These are phyloP conservation scores for Striga hermonthica DNA, from an alignment of 305 asterid genomes.

Conservation along the genomic window DNA sequence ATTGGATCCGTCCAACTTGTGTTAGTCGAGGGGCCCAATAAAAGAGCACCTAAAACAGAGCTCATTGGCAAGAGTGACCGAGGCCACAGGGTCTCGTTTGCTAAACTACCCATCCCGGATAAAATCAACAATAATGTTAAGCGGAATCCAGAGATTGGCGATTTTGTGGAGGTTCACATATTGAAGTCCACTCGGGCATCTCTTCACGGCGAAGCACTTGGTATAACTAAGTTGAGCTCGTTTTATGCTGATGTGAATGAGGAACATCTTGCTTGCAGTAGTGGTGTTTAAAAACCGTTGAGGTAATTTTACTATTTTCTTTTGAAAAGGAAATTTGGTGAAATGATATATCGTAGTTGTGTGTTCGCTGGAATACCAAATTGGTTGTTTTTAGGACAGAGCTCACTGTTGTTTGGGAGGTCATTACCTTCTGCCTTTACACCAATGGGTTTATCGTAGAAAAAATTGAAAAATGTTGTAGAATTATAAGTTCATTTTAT, in stretches of 20 bases:
- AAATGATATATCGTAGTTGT: no score
- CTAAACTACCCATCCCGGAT: constrained; percentile 55
- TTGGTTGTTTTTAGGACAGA: no score
- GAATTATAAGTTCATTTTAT: no score
- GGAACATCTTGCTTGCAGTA: constrained; percentile 46
- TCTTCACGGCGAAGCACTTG: constrained; percentile 76
- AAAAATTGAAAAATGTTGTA: no score
- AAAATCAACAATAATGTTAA: constrained; percentile 45
- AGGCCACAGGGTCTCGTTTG: constrained; percentile 81
- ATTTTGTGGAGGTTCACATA: constrained; percentile 76
- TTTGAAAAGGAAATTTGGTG: no score
- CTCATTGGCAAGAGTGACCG: constrained; percentile 89
- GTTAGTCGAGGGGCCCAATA: constrained; percentile 92
- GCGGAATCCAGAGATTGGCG: constrained; percentile 70
- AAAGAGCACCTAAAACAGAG: constrained; percentile 85
- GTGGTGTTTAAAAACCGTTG: constrained; percentile 34
- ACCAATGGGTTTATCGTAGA: no score
- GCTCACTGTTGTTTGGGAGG: no score
- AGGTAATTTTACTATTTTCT: constrained; percentile 19
- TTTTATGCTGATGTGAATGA: constrained; percentile 48
- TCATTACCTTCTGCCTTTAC: no score
- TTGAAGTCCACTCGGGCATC: constrained; percentile 76
- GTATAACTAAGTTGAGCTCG: constrained; percentile 69
- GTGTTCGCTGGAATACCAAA: no score
- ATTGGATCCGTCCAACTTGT: constrained; percentile 78